Evolutionary conservation across 2,329 filamentous ascomycete genomes (phyloP).

Genomic region (Epichloe sp.): DNA sequence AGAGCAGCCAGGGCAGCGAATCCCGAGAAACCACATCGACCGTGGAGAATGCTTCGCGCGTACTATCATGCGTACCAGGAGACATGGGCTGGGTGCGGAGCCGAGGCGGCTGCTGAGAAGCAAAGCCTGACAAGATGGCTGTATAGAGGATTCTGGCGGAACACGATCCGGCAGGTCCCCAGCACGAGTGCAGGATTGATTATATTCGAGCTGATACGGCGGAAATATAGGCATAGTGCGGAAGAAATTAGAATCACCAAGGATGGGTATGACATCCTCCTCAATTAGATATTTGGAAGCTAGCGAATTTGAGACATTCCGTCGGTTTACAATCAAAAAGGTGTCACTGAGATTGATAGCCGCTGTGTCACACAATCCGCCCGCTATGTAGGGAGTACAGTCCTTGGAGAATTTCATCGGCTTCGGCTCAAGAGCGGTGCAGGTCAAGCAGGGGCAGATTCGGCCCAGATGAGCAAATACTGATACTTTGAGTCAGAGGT

Average conservation of each 20-base stretch:
- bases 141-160: constrained; percentile 60
- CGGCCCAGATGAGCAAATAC: no score
- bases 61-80: constrained; percentile 62
- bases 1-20: constrained; percentile 20
- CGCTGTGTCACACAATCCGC: no score
- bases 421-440: no score
- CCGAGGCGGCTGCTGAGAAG: constrained; percentile 42
- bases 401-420: no score
- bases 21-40: constrained; percentile 20
- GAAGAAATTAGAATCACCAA: constrained; percentile 52
- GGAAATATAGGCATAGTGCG: constrained; percentile 54
- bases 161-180: constrained; percentile 59
- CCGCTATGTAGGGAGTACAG: no score
- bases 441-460: no score
- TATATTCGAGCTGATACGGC: constrained; percentile 62
- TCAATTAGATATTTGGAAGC: constrained; percentile 20
- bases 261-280: constrained; percentile 59
- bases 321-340: background rate
- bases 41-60: constrained; percentile 43
- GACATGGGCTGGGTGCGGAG: constrained; percentile 47
- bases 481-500: no score
- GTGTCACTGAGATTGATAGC: no score
- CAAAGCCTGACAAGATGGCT: constrained; percentile 49
- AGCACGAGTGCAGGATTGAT: constrained; percentile 66
- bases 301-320: background rate